Evolutionary conservation across 1,284 basidiomycete genomes (phyloP), one percentile per base, ranked within the genome.

Genomic region (Inonotus hispidus): DNA sequence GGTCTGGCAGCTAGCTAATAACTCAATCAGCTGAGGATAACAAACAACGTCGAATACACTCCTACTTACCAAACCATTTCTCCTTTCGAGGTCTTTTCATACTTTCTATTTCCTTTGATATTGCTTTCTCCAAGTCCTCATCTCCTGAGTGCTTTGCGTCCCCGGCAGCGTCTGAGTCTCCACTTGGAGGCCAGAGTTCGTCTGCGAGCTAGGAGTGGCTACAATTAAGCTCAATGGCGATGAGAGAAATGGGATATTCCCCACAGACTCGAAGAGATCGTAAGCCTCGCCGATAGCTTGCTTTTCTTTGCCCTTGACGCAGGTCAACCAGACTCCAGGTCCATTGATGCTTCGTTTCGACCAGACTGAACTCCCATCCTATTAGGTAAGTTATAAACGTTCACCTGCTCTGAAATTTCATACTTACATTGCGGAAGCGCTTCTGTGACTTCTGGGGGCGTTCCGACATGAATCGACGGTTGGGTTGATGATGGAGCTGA

Each of bases 291-390:
- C 82, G 3, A 90, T 80, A 0, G 87, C 81, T 67, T 86, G 85
- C 64, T 80, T 87, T 71, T 93, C 90, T 68, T 87, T 92, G 21
- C 90, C 90, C 71, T 87, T 88, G 29, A 90, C 80, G 65, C 89
- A 92, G 66, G 85, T 90, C 5, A 84, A 85, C 90, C 90, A 92
- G 16, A 92, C 75, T 23, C 90, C 90, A 41, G 90, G 90, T 5
- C 90, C 89, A 62, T 88, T 85, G 59, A 92, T 81, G 19, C 75
- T 72, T 14, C 53, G 62, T 43, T 41, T 56, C 6, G 58, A 43
- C 62, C 62, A 63, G 45, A 63, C 29, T 19, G 58, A 60, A 14
- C 45, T 60, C 39, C 62, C 62, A 53, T 63, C 62, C 62, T 63
- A 63, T 53, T 58, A 35, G 32, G 35, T 23, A 25, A 25, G 25